Conservation (phyloP, 352 stramenopile species). For the Pythium volutum region DNA sequence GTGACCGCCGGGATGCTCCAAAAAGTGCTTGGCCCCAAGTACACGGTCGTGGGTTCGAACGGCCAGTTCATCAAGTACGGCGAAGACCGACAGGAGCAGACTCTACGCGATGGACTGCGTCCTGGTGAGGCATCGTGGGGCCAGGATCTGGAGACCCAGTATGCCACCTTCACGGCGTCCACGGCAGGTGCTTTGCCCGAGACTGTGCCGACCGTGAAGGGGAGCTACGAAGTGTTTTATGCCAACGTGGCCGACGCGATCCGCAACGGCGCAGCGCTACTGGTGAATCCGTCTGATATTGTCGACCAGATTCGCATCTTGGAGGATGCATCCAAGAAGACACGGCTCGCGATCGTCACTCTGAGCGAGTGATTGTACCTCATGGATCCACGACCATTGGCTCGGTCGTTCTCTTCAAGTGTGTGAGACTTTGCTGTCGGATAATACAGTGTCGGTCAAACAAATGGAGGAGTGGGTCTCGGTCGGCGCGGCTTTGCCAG, state of each 20-base stretch:
- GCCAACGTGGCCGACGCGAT: conserved; percentile 69
- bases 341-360: conserved; percentile 13
- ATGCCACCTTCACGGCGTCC: conserved; percentile 38
- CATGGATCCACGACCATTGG: background rate
- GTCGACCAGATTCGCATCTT: conserved; percentile 72
- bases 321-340: conserved; percentile 51
- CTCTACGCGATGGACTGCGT: conserved; percentile 49
- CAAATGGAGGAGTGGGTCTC: no score
- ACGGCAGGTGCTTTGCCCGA: conserved; percentile 21
- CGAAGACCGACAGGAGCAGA: conserved; percentile 61
- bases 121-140: conserved; percentile 53
- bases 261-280: conserved; percentile 33
- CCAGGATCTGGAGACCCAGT: conserved; percentile 41
- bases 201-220: conserved; percentile 38
- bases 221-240: conserved; percentile 70
- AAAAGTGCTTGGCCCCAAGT: conserved; percentile 58
- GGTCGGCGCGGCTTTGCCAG: no score
- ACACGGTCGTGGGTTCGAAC: conserved; percentile 54
- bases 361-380: background rate
- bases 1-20: conserved; percentile 66
- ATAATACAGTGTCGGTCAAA: no score
- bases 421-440: no score
- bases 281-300: conserved; percentile 51
- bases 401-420: no score
- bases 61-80: conserved; percentile 60